Base-by-base conservation (phyloP, 768 basidiomycete species). In the Epithele typhae region DNA sequence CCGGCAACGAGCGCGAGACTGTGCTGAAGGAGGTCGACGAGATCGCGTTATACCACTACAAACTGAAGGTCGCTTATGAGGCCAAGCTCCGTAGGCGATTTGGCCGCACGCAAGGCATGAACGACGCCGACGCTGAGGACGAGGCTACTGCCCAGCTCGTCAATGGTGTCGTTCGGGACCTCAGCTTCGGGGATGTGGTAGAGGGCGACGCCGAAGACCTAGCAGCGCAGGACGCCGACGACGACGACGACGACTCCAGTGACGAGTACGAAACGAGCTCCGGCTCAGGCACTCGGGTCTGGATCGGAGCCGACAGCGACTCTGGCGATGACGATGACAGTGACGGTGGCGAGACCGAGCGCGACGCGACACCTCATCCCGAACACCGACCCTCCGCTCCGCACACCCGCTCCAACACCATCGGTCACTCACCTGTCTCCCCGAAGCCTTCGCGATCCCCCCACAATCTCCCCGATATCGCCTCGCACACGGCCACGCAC, bases 11-110 rank as follows among this genome's bases (percentile, higher is more conserved):
- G 49, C 82, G 95, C n/a, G 62, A 68, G 23, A 78, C 73, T 15
- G 82, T 98, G 53, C 69, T 98, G 54, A 69, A 73, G 35, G 96
- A 99, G 62, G 79, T 98, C 4, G 96, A 99, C 66, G 77, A 79
- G 47, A 80, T 98, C 42, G 87, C 92, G 12, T 71, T 84, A 37
- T 94, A 98, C 62, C 95, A 99, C 65, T 96, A 97, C 69, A 83
- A 87, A 62, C 78, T 94, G 49, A 99, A 99, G 71, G 73, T 97
- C 22, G 75, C 89, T 9, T 87, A 96, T 60, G 96, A 99, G 67
- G 86, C 84, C 59, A 94, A 90, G 68, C 73, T 98, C 38, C 77
- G 92, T n/a, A 75, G 85, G 37, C 76, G 93, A 32, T 93, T 99
- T 64, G 80, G 81, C 35, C 77, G 78, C 45, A 75, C 71, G 17